Evolutionary conservation across 2,329 filamentous ascomycete genomes (phyloP), one percentile per base, ranked within the genome.

Genomic region (Alternaria infectoria): DNA sequence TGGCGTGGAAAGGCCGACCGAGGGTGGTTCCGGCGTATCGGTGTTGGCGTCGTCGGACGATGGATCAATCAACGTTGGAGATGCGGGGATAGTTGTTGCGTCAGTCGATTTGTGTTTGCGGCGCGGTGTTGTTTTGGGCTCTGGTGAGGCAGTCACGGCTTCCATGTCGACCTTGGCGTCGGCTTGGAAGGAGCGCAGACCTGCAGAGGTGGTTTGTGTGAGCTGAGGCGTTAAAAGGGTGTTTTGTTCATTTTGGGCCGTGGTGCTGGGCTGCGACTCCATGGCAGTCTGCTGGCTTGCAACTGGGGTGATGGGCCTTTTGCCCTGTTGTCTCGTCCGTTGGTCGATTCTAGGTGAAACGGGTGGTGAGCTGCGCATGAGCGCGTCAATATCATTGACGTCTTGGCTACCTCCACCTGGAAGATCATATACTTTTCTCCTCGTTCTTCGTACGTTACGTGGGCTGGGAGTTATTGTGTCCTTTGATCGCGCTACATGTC

Each of bases 1-100:
- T 0, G 77, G 67, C 0, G 83, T 84, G 2, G 73, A 74, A 40
- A 81, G 70, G 47, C 82, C 83, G 50, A 78, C 72, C n/a, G 71
- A 73, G 5, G 77, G 74, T 13, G 36, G 54, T 1, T 65, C 36
- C 6, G 49, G 17, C n/a, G 68, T 47, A 47, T 62, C 64, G 21
- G 69, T 61, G 43, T 52, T 50, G 69, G 65, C 25, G 3, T 52
- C 30, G 8, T 36, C 28, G 6, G 73, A 73, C 4, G 66, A 72
- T 17, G 65, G 56, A 10, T 67, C 43, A 15, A 57, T 64, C n/a
- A 55, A 52, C 10, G 54, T 52, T 57, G 36, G 62, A 57, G 59
- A 58, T 11, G 54, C 19, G 9, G 60, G 49, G 19, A 58, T 49
- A 12, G 73, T 69, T 10, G 64, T 49, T 6, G 64, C 26, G 25